These are phyloP conservation scores for Wickerhamomyces pijperi DNA, from an alignment of 805 yeast genomes.

Conservation along the genomic window DNA sequence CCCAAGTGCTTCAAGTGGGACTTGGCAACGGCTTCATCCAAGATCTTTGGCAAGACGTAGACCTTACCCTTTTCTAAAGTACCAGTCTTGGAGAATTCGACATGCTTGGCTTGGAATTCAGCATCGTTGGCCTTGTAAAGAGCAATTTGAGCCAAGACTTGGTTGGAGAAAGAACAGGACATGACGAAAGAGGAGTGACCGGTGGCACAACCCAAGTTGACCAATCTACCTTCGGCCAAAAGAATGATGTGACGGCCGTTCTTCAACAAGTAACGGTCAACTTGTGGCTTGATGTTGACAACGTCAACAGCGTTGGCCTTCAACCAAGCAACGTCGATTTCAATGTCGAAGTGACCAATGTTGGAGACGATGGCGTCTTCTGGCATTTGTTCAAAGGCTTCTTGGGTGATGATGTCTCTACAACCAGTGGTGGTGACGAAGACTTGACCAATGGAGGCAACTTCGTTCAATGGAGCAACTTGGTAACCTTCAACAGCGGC, in stretches of 20 bases:
- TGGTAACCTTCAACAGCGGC: conserved; percentile 99
- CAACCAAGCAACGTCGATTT: conserved; percentile 98
- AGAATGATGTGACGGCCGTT: conserved; percentile 89
- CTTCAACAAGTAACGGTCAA: conserved; percentile 87
- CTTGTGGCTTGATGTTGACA: conserved; percentile 98
- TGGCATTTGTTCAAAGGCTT: conserved; percentile 87
- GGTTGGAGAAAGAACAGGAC: conserved; percentile 99
- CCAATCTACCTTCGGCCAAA: conserved; percentile 98
- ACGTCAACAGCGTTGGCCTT: conserved; percentile 87
- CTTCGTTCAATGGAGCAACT: conserved; percentile 92
- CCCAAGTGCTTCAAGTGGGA: conserved; percentile 93
- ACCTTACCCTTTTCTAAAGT: conserved; percentile 79
- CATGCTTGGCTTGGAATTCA: conserved; percentile 66
- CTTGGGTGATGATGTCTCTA: conserved; percentile 91
- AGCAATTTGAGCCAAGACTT: conserved; percentile 97
- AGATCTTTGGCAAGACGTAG: conserved; percentile 92
- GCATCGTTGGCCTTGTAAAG: conserved; percentile 81
- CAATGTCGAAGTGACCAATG: conserved; percentile 99
- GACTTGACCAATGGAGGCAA: conserved; percentile 86
- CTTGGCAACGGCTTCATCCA: conserved; percentile 97
- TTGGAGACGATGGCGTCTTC: conserved; percentile 99
- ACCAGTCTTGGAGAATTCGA: conserved; percentile 89
- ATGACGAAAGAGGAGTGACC: conserved; percentile 98
- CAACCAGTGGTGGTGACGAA: conserved; percentile 99
- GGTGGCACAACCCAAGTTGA: conserved; percentile 98